Evolutionary conservation across 768 basidiomycete species (phyloP).

Genomic region (Dictyophora rubrovolvata): DNA sequence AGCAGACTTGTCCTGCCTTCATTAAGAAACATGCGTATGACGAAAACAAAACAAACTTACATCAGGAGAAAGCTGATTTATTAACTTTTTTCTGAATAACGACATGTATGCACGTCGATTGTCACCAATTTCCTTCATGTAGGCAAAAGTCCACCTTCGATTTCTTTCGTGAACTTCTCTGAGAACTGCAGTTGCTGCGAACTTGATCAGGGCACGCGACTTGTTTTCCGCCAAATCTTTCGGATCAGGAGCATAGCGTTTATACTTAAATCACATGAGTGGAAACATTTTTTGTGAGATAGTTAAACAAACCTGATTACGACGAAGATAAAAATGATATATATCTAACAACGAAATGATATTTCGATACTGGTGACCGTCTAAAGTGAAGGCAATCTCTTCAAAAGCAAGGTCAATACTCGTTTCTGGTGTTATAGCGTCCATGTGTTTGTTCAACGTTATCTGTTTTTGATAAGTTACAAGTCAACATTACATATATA

Average conservation of each 20-base stretch:
- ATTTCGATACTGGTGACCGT: slow-evolving; percentile 92
- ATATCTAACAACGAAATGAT: slow-evolving; percentile 88
- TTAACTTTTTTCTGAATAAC: slow-evolving; percentile 68
- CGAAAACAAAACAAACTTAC: slow-evolving; percentile 36
- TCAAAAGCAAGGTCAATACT: slow-evolving; percentile 85
- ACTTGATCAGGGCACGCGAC: slow-evolving; percentile 60
- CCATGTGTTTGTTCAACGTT: slow-evolving; percentile 70
- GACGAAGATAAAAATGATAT: slow-evolving; percentile 90
- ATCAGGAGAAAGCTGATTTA: slow-evolving; percentile 38
- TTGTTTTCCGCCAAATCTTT: slow-evolving; percentile 48
- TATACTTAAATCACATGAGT: slow-evolving; percentile 45
- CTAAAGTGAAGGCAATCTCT: slow-evolving; percentile 85
- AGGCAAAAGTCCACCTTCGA: slow-evolving; percentile 84
- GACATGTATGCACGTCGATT: slow-evolving; percentile 78
- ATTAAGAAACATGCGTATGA: neutral
- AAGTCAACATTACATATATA: neutral
- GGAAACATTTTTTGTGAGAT: neutral
- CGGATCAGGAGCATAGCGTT: slow-evolving; percentile 63
- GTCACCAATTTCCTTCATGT: slow-evolving; percentile 80
- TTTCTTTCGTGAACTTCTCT: slow-evolving; percentile 75
- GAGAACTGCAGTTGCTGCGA: slow-evolving; percentile 71
- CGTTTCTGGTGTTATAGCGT: slow-evolving; percentile 68
- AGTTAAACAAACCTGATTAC: slow-evolving; percentile 49
- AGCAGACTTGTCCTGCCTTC: slow-evolving; percentile 17
- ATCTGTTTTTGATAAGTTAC: slow-evolving; percentile 34